Base-by-base conservation (phyloP, 306 rosid genomes). In the Cucumis hystrix region DNA sequence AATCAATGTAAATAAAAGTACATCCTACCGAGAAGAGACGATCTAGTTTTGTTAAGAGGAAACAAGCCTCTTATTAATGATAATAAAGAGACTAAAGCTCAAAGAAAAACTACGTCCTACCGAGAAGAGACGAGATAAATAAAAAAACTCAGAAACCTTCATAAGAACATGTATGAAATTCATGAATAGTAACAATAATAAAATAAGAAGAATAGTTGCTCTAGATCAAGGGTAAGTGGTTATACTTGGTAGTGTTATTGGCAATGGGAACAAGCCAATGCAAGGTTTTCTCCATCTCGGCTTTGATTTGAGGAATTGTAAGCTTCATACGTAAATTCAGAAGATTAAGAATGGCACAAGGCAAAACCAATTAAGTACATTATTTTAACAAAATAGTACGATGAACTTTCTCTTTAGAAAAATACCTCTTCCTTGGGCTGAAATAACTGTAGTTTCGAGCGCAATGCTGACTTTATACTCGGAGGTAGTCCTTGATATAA, bases 231-330 rank as follows among this genome's bases (percentile, higher is more conserved):
- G 81, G 73, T 6, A 56, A 66, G 82, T 14, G 77, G 79, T 80
- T 77, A 80, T 92, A 96, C 99, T 92, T 92, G 8, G 96, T 96
- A 51, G 99, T 96, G 87, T 92, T 96, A 60, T 88, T 67, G 10
- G 97, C 98, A 81, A 96, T 88, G 66, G 98, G 99, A 70, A 91
- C 92, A 80, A 96, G 99, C 99, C 99, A 96, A 70, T 83, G 91
- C 85, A 96, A 86, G 11, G 90, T 90, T 82, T 88, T 92, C 97
- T 96, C 98, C 97, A 89, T 96, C 86, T 90, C 97, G 56, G 95
- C 91, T 90, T 92, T 96, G 79, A 96, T 91, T 87, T 91, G 97
- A 57, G 88, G 88, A 77, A 96, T 83, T 4, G 98, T 88, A 81
- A 89, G 93, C 99, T 96, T 93, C 87, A 79, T 85, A 40, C 75